Evolutionary conservation across 306 rosid genomes (phyloP).

Genomic region (Pyrus pyrifolia): DNA sequence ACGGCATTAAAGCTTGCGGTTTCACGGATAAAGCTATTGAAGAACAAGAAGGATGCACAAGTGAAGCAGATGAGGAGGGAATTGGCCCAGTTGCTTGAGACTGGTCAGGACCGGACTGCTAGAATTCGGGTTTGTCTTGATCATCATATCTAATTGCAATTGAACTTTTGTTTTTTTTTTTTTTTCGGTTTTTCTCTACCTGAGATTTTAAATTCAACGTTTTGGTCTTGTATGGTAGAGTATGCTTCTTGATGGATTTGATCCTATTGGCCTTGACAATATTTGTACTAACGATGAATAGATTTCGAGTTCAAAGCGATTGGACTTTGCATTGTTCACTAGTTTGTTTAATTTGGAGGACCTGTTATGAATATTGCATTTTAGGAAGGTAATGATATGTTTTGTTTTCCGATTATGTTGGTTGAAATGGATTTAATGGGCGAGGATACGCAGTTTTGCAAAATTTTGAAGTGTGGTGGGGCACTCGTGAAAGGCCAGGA

Average conservation of each 20-base stretch:
- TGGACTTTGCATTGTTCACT: neutral
- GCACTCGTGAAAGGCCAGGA: neutral
- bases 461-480: neutral
- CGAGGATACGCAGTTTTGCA: neutral
- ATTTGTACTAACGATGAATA: neutral
- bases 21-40: constrained; percentile 75
- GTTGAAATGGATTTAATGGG: neutral
- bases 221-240: neutral
- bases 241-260: neutral
- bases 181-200: neutral
- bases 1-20: constrained; percentile 78
- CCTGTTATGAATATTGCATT: neutral
- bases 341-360: neutral
- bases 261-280: neutral
- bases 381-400: neutral
- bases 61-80: constrained; percentile 67
- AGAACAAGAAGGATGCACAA: constrained; percentile 72
- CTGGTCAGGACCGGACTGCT: constrained; percentile 81
- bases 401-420: neutral
- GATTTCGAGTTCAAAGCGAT: neutral
- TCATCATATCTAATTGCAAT: neutral
- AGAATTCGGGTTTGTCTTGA: constrained; percentile 54
- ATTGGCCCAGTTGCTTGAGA: constrained; percentile 69
- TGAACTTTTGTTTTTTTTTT: neutral
- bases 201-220: neutral